phyloP scores from a whole-genome alignment of 352 stramenopile genomes.

The Phytopythium montanum region DNA sequence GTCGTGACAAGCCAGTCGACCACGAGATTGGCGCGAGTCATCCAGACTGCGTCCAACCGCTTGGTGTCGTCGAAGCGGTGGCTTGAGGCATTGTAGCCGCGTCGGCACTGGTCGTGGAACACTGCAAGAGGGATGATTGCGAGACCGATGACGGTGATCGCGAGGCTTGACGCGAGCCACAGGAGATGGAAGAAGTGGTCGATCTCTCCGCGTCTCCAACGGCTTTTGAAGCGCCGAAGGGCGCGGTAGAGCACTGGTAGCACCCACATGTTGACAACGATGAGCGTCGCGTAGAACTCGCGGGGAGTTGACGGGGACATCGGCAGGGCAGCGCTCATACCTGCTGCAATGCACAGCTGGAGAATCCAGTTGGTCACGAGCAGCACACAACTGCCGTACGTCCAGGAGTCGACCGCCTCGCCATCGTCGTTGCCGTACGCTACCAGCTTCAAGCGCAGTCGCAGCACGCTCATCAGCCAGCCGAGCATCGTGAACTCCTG shows the following conservation, averaged over 20 bases:
- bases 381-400: background rate
- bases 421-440: background rate
- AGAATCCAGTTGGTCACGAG: slow-evolving; percentile 2
- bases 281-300: slow-evolving; percentile 1
- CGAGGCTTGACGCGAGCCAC: slow-evolving; percentile 1
- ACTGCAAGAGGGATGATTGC: slow-evolving; percentile 1
- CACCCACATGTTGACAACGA: slow-evolving; percentile 4
- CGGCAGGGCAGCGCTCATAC: slow-evolving; percentile 1
- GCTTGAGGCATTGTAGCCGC: background rate
- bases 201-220: too few relatives aligned
- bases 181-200: slow-evolving; percentile 4
- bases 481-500: background rate
- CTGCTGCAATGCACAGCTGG: slow-evolving; percentile 3
- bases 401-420: background rate
- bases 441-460: background rate
- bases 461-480: background rate
- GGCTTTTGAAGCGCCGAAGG: background rate
- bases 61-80: background rate
- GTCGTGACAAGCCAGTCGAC: background rate
- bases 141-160: slow-evolving; percentile 3
- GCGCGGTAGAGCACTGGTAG: background rate
- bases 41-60: slow-evolving; percentile 2
- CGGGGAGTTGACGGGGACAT: background rate
- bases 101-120: slow-evolving; percentile 6
- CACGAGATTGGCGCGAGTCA: background rate